Evolutionary conservation across 2,329 filamentous ascomycete genomes (phyloP).

Genomic region (Neocatenulostroma microsporum): DNA sequence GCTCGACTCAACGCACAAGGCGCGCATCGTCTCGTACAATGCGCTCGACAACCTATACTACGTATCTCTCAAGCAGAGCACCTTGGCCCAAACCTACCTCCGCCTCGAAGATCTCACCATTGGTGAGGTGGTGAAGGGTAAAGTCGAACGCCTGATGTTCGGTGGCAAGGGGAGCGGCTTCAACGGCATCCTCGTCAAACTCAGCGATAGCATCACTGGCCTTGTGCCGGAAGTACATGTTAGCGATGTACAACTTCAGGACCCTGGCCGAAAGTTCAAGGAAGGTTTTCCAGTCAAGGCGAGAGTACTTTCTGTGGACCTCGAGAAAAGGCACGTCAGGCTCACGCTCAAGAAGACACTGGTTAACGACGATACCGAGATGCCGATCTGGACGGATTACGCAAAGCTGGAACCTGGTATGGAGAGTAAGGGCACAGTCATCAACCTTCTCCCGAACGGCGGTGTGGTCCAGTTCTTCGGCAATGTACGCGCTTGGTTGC

Average conservation of each 20-base stretch:
- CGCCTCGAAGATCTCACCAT: slow-evolving; percentile 84
- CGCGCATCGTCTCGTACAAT: slow-evolving; percentile 79
- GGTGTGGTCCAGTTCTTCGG: slow-evolving; percentile 93
- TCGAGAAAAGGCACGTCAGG: slow-evolving; percentile 67
- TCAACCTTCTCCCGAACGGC: slow-evolving; percentile 69
- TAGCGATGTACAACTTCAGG: slow-evolving; percentile 76
- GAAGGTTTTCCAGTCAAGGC: slow-evolving; percentile 79
- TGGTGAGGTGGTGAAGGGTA: slow-evolving; percentile 72
- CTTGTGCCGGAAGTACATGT: slow-evolving; percentile 82
- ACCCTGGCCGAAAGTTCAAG: slow-evolving; percentile 93
- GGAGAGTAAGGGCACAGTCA: slow-evolving; percentile 77
- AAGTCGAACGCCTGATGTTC: slow-evolving; percentile 75
- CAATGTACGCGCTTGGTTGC: slow-evolving; percentile 73
- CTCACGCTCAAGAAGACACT: slow-evolving; percentile 92
- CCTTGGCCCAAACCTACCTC: slow-evolving; percentile 82
- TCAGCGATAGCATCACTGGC: slow-evolving; percentile 83
- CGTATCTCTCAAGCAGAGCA: slow-evolving; percentile 70
- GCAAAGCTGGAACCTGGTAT: slow-evolving; percentile 64
- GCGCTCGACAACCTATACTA: slow-evolving; percentile 77
- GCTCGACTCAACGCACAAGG: slow-evolving; percentile 67
- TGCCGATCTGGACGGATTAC: slow-evolving; percentile 68
- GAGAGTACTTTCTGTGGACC: slow-evolving; percentile 72
- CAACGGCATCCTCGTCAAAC: slow-evolving; percentile 69
- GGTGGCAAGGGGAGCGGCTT: slow-evolving; percentile 71
- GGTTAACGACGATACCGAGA: slow-evolving; percentile 67